Base-by-base conservation (phyloP, 371 early-diverging fungal genomes). In the Rhizopus microsporus region DNA sequence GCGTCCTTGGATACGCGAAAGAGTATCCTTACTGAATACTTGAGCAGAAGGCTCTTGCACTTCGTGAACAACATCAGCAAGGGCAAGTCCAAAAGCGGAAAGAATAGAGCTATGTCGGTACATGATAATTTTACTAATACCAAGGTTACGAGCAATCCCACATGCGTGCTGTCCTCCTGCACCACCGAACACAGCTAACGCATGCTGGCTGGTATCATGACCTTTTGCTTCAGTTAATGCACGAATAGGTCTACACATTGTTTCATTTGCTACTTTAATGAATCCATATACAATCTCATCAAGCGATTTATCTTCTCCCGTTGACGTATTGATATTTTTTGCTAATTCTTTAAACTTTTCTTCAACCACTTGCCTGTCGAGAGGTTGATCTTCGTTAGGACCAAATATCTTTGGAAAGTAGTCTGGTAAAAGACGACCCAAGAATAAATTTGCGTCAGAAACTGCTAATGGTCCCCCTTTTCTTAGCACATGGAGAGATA, bases 321-420 rank as follows among this genome's bases (percentile, higher is more conserved):
- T 70, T 0, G 67, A 54, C 2, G 59, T 57, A 56, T 93, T 92
- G 40, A 96, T 90, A 23, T 77, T 68, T 3, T 65, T 57, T 0
- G 91, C 80, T 9, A 98, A 69, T 12, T 67, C 60, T 23, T 75
- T 68, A 60, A 98, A 93, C 42, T 85, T 82, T 31, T 62, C 42
- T 7, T 59, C 63, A 0, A 96, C 84, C 23, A 84, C 85, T 6
- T 82, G 85, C 2, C 72, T 31, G 59, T 96, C 94, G 56, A 96
- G 71, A 0, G 94, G 84, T 65, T 92, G 83, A 46, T 90, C 73
- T 72, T 96, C 97, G 10, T 81, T 80, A n/a, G 84, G 83, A 1
- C 98, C 98, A 83, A 98, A 98, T 15, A 98, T 96, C 60, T 88
- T 83, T 4, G 98, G 98, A 67, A 98, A 98, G 64, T 88, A 90